These are phyloP conservation scores for Penicillium sclerotigenum DNA, from an alignment of 2,329 filamentous ascomycete species.

Conservation along the genomic window DNA sequence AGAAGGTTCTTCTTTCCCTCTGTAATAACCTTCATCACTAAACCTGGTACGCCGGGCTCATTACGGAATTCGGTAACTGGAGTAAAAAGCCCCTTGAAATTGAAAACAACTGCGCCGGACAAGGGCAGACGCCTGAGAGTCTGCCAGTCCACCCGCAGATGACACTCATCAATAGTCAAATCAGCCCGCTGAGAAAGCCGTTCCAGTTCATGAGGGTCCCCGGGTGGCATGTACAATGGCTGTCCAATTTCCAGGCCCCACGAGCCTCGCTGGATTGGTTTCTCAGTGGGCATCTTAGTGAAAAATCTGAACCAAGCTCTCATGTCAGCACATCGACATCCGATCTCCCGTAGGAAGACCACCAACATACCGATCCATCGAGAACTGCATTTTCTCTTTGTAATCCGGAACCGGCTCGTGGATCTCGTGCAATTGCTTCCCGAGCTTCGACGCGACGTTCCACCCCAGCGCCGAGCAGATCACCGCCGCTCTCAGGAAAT, in stretches of 20 bases:
- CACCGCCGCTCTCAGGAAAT: slow-evolving; percentile 70
- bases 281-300: slow-evolving; percentile 68
- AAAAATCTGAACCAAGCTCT: slow-evolving; percentile 60
- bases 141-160: slow-evolving; percentile 83
- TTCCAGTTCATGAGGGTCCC: slow-evolving; percentile 61
- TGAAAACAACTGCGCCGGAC: slow-evolving; percentile 74
- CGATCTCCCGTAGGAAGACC: too few relatives aligned
- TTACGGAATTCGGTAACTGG: slow-evolving; percentile 65
- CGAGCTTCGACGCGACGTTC: slow-evolving; percentile 73
- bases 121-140: slow-evolving; percentile 75
- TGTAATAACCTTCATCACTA: slow-evolving; percentile 65
- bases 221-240: slow-evolving; percentile 71
- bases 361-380: slow-evolving; percentile 69
- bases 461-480: slow-evolving; percentile 79
- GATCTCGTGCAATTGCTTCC: slow-evolving; percentile 65
- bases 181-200: slow-evolving; percentile 57
- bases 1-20: slow-evolving; percentile 69
- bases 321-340: background rate
- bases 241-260: slow-evolving; percentile 77
- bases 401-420: slow-evolving; percentile 76
- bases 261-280: slow-evolving; percentile 77
- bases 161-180: slow-evolving; percentile 58
- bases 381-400: slow-evolving; percentile 81
- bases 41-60: slow-evolving; percentile 69
- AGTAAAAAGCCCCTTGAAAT: slow-evolving; percentile 85